Percentiles rank a stretch among this genome's conserved stretches.
Evolutionary conservation across 2,329 filamentous ascomycete genomes (phyloP).

Genomic region (Hansfordia pulvinata): DNA sequence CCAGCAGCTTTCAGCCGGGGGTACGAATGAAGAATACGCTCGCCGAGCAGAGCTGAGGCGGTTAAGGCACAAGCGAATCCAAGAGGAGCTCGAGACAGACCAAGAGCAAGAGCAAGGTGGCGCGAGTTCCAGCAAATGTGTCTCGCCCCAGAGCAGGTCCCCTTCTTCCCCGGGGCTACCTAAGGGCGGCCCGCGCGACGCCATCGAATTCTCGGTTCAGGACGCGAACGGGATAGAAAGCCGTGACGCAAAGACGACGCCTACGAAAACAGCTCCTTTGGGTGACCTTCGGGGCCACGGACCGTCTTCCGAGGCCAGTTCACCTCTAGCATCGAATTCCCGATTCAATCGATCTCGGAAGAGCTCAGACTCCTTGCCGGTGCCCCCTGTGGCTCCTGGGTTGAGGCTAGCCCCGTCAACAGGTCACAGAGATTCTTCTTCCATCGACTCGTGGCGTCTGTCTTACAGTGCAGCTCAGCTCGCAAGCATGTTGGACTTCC

Average conservation of each 20-base stretch:
- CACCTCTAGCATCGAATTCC: background rate
- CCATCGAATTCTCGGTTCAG: background rate
- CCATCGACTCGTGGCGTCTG: no score
- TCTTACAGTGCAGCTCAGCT: no score
- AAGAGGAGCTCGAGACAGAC: background rate
- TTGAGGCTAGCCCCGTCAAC: no score
- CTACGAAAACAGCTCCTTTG: background rate
- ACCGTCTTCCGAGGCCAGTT: background rate
- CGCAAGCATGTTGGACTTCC: no score
- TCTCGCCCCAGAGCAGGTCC: background rate
- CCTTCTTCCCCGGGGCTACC: background rate
- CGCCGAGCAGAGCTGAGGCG: constrained; percentile 1
- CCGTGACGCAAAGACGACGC: no score
- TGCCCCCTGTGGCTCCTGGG: no score
- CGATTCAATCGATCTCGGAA: no score
- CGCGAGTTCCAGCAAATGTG: no score
- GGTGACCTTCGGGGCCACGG: background rate
- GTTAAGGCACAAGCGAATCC: background rate
- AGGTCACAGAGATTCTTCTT: no score
- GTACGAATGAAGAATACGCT: background rate
- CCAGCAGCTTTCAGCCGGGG: background rate
- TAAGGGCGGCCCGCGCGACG: background rate
- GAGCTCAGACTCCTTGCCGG: no score
- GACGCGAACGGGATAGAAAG: no score
- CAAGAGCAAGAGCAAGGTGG: no score